A percentile compares a stretch with the other conserved stretches of the same genome.
phyloP scores from a whole-genome alignment of 805 yeast genomes.

The Saccharomyces paradoxus region DNA sequence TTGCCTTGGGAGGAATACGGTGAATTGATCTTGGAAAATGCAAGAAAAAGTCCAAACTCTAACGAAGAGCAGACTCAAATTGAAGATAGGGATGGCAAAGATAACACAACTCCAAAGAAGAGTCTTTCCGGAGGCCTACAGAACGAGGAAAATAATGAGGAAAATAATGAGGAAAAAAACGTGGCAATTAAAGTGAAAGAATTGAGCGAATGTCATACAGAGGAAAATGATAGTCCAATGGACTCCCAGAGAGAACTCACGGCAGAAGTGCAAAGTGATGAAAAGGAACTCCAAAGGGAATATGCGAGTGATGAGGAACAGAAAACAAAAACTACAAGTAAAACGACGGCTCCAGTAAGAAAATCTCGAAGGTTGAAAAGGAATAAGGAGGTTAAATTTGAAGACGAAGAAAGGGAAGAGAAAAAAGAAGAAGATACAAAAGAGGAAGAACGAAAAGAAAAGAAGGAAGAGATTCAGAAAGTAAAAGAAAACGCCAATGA shows the following conservation, averaged over 20 bases:
- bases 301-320: slow-evolving; percentile 2
- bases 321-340: not conserved
- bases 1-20: slow-evolving; percentile 42
- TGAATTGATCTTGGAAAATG: slow-evolving; percentile 34
- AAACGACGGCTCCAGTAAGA: not conserved
- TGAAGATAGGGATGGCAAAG: slow-evolving; percentile 2
- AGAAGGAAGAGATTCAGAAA: not conserved
- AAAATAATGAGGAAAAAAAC: slow-evolving; percentile 8
- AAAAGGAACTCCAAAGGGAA: slow-evolving; percentile 5
- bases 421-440: slow-evolving; percentile 3
- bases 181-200: slow-evolving; percentile 7
- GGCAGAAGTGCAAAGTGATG: not conserved
- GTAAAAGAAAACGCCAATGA: slow-evolving; percentile 4
- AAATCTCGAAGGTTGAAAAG: slow-evolving; percentile 1
- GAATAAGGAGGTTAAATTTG: slow-evolving; percentile 3
- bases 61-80: slow-evolving; percentile 3
- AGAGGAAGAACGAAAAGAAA: slow-evolving; percentile 2
- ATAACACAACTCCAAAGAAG: not conserved
- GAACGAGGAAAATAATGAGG: slow-evolving; percentile 1
- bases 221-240: not conserved
- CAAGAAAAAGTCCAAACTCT: slow-evolving; percentile 14
- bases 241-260: not conserved
- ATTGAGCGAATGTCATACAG: not conserved
- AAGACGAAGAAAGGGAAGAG: slow-evolving; percentile 5
- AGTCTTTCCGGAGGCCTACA: slow-evolving; percentile 1